Conservation (phyloP, 108 stramenopile genomes). For the Skeletonema costatum region DNA sequence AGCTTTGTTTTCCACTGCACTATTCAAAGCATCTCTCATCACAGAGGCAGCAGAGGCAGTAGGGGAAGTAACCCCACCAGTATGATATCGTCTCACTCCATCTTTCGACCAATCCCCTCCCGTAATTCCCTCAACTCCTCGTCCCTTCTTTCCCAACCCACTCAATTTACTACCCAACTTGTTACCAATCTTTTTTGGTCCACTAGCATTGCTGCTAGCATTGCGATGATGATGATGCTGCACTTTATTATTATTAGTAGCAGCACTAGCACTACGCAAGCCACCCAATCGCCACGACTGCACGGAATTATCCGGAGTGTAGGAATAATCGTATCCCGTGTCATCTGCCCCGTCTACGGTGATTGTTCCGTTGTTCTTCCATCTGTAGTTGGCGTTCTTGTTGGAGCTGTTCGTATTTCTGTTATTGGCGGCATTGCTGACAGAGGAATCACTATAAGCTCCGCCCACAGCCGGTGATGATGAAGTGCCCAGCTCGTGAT, state of each 20-base stretch:
- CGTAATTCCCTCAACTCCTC: conserved; percentile 20
- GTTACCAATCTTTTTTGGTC: neutral
- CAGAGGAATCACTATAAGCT: no score
- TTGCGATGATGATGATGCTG: neutral
- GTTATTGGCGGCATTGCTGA: no score
- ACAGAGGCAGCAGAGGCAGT: neutral
- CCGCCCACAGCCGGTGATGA: no score
- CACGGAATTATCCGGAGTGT: conserved; percentile 30
- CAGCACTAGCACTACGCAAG: neutral
- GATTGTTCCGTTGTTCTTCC: conserved; percentile 43
- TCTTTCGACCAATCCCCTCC: conserved; percentile 42
- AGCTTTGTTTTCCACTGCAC: no score
- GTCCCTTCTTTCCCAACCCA: neutral
- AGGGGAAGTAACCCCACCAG: conserved; percentile 17
- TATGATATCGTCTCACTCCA: conserved; percentile 46
- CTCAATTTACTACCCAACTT: neutral
- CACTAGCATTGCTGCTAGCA: neutral
- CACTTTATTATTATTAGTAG: no score
- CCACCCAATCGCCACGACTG: conserved; percentile 18
- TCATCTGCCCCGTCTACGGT: conserved; percentile 31
- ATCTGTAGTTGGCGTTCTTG: conserved; percentile 18
- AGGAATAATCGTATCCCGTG: conserved; percentile 38
- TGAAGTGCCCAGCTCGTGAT: conserved; percentile 19
- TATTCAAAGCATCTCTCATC: no score
- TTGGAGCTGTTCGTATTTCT: no score